A percentile compares a stretch with the other conserved stretches of the same genome.
Conservation (phyloP, 768 basidiomycete genomes). For the Strobilomyces confusus region DNA sequence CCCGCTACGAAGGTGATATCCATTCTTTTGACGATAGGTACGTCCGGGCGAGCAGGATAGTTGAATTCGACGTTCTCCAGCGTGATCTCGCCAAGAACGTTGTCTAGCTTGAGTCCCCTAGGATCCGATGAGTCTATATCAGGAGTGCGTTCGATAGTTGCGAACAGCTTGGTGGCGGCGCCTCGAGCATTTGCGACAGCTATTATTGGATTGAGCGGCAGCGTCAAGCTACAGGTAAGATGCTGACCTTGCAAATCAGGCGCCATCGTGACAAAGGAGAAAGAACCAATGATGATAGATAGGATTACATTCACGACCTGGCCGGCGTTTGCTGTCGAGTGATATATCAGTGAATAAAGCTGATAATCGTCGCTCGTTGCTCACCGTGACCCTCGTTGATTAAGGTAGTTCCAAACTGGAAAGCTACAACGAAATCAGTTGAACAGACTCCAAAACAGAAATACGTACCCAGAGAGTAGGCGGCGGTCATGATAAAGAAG, state of each 20-base stretch:
- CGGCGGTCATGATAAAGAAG: constrained; percentile 79
- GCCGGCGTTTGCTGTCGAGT: constrained; percentile 54
- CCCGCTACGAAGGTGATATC: constrained; percentile 67
- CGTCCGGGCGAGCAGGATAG: constrained; percentile 78
- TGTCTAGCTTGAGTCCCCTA: constrained; percentile 62
- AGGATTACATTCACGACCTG: constrained; percentile 83
- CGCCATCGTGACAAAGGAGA: constrained; percentile 79
- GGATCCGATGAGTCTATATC: constrained; percentile 76
- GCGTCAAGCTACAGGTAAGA: background rate
- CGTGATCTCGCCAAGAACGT: constrained; percentile 66
- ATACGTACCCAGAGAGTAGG: constrained; percentile 60
- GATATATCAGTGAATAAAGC: background rate
- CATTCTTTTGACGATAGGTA: constrained; percentile 76
- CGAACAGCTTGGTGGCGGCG: constrained; percentile 84
- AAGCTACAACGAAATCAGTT: constrained; percentile 45
- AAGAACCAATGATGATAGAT: constrained; percentile 84
- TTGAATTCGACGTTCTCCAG: constrained; percentile 74
- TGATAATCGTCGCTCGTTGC: constrained; percentile 6
- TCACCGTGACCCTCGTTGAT: constrained; percentile 56
- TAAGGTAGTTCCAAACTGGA: constrained; percentile 86
- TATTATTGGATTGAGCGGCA: constrained; percentile 17
- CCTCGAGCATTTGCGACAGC: constrained; percentile 78
- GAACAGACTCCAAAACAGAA: background rate
- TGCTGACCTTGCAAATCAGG: constrained; percentile 79
- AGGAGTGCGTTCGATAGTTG: constrained; percentile 85